These are phyloP conservation scores for Apiospora aurea DNA, from an alignment of 2,329 filamentous ascomycete genomes.

Conservation along the genomic window DNA sequence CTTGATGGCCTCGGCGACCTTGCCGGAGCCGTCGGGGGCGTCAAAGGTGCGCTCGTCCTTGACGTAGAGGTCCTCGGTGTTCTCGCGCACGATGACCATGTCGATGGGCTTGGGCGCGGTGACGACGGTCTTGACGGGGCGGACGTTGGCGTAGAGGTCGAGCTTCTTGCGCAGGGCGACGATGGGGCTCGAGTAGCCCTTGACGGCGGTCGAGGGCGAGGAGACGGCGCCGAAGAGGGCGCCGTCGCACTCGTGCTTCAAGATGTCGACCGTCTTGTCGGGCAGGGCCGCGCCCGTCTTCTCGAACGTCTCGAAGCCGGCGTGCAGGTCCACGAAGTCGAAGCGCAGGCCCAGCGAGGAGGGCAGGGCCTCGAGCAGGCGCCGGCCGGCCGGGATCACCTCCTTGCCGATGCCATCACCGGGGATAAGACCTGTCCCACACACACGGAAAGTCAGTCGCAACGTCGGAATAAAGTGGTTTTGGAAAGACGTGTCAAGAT, in stretches of 20 bases:
- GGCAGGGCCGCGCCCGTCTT: constrained; percentile 87
- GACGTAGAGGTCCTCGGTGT: constrained; percentile 98
- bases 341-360: constrained; percentile 92
- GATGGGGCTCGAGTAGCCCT: constrained; percentile 96
- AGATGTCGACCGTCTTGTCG: constrained; percentile 86
- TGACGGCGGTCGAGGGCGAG: constrained; percentile 87
- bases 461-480: not conserved
- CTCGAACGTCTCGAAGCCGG: constrained; percentile 94
- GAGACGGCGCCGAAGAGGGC: constrained; percentile 96
- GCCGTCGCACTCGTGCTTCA: constrained; percentile 91
- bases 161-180: constrained; percentile 95
- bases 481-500: too few relatives aligned
- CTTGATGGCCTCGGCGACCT: constrained; percentile 97
- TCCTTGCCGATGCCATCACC: constrained; percentile 98
- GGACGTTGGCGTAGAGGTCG: constrained; percentile 95
- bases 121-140: constrained; percentile 85
- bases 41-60: constrained; percentile 92
- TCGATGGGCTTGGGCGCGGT: constrained; percentile 78
- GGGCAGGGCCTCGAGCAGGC: constrained; percentile 90
- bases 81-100: constrained; percentile 97
- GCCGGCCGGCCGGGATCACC: constrained; percentile 93
- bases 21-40: constrained; percentile 70
- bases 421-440: constrained; percentile 82
- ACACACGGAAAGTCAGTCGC: not conserved
- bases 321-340: constrained; percentile 90